These are phyloP conservation scores for Cladosporium austrohemisphaericum DNA, from an alignment of 2,329 filamentous ascomycete species.

Conservation along the genomic window DNA sequence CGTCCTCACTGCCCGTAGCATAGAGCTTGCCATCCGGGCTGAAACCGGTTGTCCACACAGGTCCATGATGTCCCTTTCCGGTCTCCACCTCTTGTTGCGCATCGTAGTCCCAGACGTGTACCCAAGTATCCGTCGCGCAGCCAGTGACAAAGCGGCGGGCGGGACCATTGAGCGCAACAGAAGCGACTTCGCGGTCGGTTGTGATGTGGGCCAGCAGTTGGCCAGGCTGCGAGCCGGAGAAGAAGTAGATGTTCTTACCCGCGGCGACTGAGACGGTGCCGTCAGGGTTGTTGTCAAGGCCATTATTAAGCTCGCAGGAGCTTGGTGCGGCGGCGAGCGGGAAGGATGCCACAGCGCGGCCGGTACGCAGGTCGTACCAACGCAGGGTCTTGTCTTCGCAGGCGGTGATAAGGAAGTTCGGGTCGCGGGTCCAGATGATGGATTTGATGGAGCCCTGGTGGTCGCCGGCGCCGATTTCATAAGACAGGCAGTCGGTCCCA, in stretches of 20 bases:
- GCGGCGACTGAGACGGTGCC: conserved; percentile 84
- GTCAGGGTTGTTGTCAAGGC: conserved; percentile 56
- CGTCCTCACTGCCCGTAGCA: conserved; percentile 93
- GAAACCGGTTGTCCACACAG: conserved; percentile 93
- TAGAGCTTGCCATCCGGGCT: conserved; percentile 95
- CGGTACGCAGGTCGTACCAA: conserved; percentile 86
- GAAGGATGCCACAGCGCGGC: conserved; percentile 70
- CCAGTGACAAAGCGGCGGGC: conserved; percentile 84
- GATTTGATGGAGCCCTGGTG: conserved; percentile 91
- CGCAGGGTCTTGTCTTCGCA: conserved; percentile 85
- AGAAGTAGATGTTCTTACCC: conserved; percentile 93
- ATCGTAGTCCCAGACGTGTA: conserved; percentile 88
- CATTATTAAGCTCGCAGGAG: conserved; percentile 81
- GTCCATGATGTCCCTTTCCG: conserved; percentile 94
- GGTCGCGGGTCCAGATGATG: conserved; percentile 80
- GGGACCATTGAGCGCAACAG: conserved; percentile 79
- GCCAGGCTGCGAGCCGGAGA: conserved; percentile 69
- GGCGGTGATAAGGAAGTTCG: conserved; percentile 84
- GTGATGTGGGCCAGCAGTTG: conserved; percentile 72
- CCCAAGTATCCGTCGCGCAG: conserved; percentile 90
- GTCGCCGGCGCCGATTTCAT: conserved; percentile 81
- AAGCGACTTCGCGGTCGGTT: conserved; percentile 81
- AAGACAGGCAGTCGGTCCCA: conserved; percentile 53
- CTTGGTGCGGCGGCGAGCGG: conserved; percentile 80
- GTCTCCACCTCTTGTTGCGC: conserved; percentile 80